Base-by-base conservation (phyloP, 2,329 filamentous ascomycete genomes). In the Neopestalotiopsis clavispora region DNA sequence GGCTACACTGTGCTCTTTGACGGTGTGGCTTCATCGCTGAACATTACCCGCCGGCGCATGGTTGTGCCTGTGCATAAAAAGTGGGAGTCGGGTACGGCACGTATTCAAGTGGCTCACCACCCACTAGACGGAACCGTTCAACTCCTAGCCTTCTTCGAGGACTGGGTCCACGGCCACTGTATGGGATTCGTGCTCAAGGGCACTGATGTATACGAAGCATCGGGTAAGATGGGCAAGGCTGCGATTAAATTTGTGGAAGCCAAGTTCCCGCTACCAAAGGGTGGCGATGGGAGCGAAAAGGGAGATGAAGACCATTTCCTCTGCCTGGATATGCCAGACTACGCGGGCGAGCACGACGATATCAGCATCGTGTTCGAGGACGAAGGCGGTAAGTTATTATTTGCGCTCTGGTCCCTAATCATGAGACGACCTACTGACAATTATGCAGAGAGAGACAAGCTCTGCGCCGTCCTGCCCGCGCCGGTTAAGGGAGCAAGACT, bases 51-150 rank as follows among this genome's bases (percentile, higher is more conserved):
- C 38, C 90, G 93, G 63, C 89, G 93, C 72, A 96, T 95, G 91
- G 93, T 97, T 13, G 94, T 97, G 17, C 94, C 94, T 0, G 95
- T 97, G 72, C 93, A 97, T 83, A 97, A 97, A 82, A 96, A 96
- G 79, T 97, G 94, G 93, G 94, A 97, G 77, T 93, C 94, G 2
- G 89, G 86, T n/a, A 87, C 86, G 49, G 93, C 93, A 9, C 90
- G 95, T 45, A 84, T 97, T 7, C 94, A 97, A 78, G 85, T 97
- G 49, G 89, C 97, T 45, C 86, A 90, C 72, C 65, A 67, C 40
- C 12, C 38, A 12, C 91, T 92, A 72, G 92, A 94, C 71, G 92
- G 90, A 75, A 87, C 92, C 14, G 81, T 92, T 28, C 94, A 97
- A 78, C 83, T 98, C 38, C 82, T 97, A 28, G 94, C 91, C 3